Evolutionary conservation across 305 asterid genomes (phyloP).

Genomic region (Fraxinus floribunda): DNA sequence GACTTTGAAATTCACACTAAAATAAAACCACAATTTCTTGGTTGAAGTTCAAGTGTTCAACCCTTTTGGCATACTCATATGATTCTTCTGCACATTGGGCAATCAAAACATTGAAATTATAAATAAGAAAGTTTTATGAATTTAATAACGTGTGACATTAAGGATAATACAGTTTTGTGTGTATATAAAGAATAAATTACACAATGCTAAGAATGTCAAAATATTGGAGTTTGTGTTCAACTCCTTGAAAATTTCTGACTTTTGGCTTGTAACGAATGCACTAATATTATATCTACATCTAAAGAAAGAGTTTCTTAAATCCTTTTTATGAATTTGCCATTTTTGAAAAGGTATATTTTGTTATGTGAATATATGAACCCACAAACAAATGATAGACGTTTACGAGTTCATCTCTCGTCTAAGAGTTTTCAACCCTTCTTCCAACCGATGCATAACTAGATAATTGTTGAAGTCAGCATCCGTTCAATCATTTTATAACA

Average conservation of each 20-base stretch:
- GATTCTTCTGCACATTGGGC: slow-evolving; percentile 24
- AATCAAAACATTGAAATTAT: slow-evolving; percentile 22
- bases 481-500: background rate
- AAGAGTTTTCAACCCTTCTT: background rate
- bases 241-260: slow-evolving; percentile 9
- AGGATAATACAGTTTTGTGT: background rate
- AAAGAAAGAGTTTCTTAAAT: background rate
- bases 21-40: background rate
- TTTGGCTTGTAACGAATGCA: background rate
- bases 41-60: slow-evolving; percentile 11
- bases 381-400: background rate
- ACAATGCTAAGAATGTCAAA: slow-evolving; percentile 16
- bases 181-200: background rate
- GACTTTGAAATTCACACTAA: background rate
- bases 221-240: slow-evolving; percentile 16
- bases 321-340: background rate
- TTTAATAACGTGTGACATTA: background rate
- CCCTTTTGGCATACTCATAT: slow-evolving; percentile 12
- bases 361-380: background rate
- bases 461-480: background rate
- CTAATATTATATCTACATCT: background rate
- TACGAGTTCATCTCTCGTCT: background rate
- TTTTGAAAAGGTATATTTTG: background rate
- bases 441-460: background rate
- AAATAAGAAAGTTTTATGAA: background rate